Evolutionary conservation across 2,329 filamentous ascomycete genomes (phyloP).

Genomic region (Talaromyces funiculosus): DNA sequence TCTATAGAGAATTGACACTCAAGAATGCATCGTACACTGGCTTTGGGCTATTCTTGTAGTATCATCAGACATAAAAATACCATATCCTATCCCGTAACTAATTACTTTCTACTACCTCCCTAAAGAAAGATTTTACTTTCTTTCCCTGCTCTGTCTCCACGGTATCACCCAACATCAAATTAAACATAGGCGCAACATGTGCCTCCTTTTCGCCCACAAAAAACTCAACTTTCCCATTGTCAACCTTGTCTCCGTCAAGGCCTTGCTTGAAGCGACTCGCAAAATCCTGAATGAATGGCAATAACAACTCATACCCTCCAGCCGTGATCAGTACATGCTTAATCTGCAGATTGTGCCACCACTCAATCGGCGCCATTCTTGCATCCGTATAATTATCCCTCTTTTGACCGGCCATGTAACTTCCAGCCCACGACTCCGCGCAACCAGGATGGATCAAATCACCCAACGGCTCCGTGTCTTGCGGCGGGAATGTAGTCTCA

Average conservation of each 20-base stretch:
- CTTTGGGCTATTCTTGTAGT: not conserved
- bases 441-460: constrained; percentile 44
- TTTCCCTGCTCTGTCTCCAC: constrained; percentile 37
- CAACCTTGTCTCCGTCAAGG: constrained; percentile 32
- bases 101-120: constrained; percentile 5
- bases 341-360: constrained; percentile 50
- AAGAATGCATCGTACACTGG: not conserved
- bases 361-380: constrained; percentile 43
- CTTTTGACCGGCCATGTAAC: constrained; percentile 41
- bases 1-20: too few species aligned
- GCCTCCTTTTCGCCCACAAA: constrained; percentile 35
- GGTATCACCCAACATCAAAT: constrained; percentile 30
- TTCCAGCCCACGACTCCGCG: constrained; percentile 42
- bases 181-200: constrained; percentile 40
- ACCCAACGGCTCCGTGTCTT: constrained; percentile 44
- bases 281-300: constrained; percentile 52
- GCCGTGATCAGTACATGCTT: constrained; percentile 49
- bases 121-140: constrained; percentile 29
- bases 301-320: constrained; percentile 52
- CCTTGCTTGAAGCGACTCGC: constrained; percentile 18
- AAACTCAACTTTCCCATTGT: constrained; percentile 24
- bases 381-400: constrained; percentile 53
- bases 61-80: not conserved
- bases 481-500: constrained; percentile 37
- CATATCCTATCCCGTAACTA: not conserved